Evolutionary conservation across 1,139 yeast species (phyloP).

Genomic region (Yamadazyma mexicana): DNA sequence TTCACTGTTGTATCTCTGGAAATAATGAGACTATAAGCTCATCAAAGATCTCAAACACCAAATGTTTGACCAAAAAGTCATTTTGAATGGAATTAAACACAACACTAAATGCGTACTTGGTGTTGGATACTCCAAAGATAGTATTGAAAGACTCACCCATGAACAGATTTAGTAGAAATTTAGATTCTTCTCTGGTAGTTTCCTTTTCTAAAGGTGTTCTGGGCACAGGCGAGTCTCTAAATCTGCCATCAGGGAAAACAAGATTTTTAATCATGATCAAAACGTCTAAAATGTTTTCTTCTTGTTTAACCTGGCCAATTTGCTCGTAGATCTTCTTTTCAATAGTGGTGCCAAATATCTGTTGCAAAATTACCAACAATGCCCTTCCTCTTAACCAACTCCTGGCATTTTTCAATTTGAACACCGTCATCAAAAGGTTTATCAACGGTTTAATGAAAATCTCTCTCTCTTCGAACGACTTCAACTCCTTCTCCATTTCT

Average conservation of each 20-base stretch:
- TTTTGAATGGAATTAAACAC: conserved; percentile 74
- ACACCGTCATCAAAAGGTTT: conserved; percentile 68
- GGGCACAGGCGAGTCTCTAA: conserved; percentile 40
- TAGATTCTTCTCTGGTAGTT: conserved; percentile 59
- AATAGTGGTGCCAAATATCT: conserved; percentile 82
- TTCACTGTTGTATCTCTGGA: conserved; percentile 19
- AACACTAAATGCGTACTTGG: conserved; percentile 60
- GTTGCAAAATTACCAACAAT: conserved; percentile 76
- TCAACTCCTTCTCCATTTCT: conserved; percentile 46
- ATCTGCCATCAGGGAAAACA: conserved; percentile 69
- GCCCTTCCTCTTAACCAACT: conserved; percentile 88
- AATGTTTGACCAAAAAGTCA: conserved; percentile 64
- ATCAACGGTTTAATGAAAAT: conserved; percentile 78
- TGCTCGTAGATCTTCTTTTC: conserved; percentile 63
- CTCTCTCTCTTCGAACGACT: conserved; percentile 35
- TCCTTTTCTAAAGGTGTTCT: conserved; percentile 56
- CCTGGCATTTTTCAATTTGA: conserved; percentile 64
- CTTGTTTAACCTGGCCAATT: conserved; percentile 36
- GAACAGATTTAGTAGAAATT: conserved; percentile 53
- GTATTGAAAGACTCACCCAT: conserved; percentile 69
- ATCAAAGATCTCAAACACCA: conserved; percentile 54
- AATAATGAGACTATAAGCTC: conserved; percentile 26
- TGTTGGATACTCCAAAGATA: conserved; percentile 68
- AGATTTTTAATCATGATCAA: conserved; percentile 43
- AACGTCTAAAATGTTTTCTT: conserved; percentile 49